Conservation (phyloP, 352 stramenopile species). For the Globisporangium irregulare region DNA sequence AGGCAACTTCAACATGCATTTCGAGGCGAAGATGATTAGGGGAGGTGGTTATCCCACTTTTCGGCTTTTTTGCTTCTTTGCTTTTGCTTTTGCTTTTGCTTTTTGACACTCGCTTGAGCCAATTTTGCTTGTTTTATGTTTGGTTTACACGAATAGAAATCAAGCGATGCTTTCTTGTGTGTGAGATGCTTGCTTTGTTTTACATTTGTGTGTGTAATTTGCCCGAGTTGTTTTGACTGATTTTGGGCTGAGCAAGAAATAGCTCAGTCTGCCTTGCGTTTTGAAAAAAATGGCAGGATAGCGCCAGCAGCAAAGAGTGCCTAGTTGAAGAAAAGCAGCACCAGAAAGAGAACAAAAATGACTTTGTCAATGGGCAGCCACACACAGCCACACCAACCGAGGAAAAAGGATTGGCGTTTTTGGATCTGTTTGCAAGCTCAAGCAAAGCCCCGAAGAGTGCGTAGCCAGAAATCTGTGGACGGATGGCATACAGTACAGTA, state of each 20-base stretch:
- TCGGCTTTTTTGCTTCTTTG: not conserved
- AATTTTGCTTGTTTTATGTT: not conserved
- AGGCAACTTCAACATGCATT: constrained; percentile 18
- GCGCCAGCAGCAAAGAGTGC: too few relatives aligned
- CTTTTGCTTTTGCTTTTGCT: not conserved
- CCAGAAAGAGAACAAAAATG: not conserved
- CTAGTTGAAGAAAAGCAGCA: not conserved
- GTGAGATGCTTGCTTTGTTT: too few relatives aligned
- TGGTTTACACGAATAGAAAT: not conserved
- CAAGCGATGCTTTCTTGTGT: not conserved
- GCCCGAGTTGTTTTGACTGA: not conserved
- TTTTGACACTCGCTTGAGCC: not conserved
- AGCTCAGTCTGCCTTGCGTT: not conserved
- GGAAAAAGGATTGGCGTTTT: not conserved
- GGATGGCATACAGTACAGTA: not conserved
- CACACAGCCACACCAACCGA: not conserved
- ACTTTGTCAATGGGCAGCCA: not conserved
- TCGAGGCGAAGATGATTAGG: not conserved
- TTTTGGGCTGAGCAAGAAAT: not conserved
- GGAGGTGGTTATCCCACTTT: not conserved
- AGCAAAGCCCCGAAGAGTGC: not conserved
- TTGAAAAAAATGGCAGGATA: too few relatives aligned
- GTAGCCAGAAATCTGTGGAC: not conserved
- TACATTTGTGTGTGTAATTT: not conserved
- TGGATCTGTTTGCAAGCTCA: not conserved